Conservation (phyloP, 495 filamentous ascomycete genomes). For the Penicillium soppii region DNA sequence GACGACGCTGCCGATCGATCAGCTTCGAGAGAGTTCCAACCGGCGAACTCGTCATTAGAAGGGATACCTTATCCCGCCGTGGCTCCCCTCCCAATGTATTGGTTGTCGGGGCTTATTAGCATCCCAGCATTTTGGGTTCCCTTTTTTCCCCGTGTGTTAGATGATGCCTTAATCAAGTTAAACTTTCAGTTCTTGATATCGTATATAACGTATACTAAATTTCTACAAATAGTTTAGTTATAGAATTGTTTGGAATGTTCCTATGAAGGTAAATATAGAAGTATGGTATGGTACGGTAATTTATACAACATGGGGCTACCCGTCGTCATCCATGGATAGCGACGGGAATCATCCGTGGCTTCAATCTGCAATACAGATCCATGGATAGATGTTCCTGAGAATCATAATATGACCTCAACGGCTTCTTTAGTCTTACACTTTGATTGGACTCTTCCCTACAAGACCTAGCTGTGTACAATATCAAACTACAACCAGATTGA, state of each 20-base stretch:
- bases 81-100: slow-evolving; percentile 2
- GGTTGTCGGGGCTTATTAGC: slow-evolving; percentile 7
- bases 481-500: too few relatives aligned
- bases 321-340: neutral
- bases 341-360: neutral
- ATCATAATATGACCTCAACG: too few relatives aligned
- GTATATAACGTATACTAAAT: too few relatives aligned
- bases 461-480: too few relatives aligned
- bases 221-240: too few relatives aligned
- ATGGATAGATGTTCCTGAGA: too few relatives aligned
- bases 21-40: neutral
- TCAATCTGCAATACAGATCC: neutral
- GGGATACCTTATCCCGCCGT: neutral
- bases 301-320: neutral
- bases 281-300: neutral
- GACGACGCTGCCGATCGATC: neutral
- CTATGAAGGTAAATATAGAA: neutral
- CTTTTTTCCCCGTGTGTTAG: neutral
- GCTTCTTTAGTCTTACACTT: too few relatives aligned
- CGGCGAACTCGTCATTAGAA: neutral
- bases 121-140: slow-evolving; percentile 1
- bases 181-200: too few relatives aligned
- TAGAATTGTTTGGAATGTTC: too few relatives aligned
- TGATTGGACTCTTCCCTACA: too few relatives aligned
- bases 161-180: neutral